phyloP scores from a whole-genome alignment of 345 rosid genomes.

The Syzygium grande region DNA sequence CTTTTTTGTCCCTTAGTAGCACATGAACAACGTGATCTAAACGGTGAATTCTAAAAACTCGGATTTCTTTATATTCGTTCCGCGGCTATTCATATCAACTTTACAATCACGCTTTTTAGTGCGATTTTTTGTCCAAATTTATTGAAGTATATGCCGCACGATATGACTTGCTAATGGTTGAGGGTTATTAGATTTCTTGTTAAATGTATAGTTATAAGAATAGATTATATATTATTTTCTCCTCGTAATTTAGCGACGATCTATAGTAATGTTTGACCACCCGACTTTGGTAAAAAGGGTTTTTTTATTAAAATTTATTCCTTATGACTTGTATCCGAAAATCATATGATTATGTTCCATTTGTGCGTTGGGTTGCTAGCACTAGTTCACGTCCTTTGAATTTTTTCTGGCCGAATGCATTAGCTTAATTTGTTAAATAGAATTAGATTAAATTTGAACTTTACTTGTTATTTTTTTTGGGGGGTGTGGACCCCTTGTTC shows the following conservation, averaged over 20 bases:
- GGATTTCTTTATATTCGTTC: not conserved
- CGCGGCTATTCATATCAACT: accelerated
- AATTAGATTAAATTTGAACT: not conserved
- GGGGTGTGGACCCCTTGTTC: not conserved
- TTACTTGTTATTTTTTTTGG: not conserved
- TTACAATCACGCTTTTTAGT: not conserved
- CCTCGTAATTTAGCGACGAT: not conserved
- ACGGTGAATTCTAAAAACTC: not conserved
- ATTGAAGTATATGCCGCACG: not conserved
- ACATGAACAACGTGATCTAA: not conserved
- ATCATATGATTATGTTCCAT: not conserved
- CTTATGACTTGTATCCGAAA: not conserved
- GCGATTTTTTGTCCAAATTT: not conserved
- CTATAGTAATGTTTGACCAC: not conserved
- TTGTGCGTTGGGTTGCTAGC: not conserved
- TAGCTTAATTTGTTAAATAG: not conserved
- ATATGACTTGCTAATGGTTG: not conserved
- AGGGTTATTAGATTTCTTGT: not conserved
- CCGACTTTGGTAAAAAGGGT: not conserved
- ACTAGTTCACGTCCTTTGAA: not conserved
- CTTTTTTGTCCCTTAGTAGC: not conserved
- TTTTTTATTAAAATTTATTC: not conserved
- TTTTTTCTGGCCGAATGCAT: not conserved
- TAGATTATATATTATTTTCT: not conserved
- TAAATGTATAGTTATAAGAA: not conserved